Evolutionary conservation across 1,284 basidiomycete genomes (phyloP).

Genomic region (Ceratobasidium sp.): DNA sequence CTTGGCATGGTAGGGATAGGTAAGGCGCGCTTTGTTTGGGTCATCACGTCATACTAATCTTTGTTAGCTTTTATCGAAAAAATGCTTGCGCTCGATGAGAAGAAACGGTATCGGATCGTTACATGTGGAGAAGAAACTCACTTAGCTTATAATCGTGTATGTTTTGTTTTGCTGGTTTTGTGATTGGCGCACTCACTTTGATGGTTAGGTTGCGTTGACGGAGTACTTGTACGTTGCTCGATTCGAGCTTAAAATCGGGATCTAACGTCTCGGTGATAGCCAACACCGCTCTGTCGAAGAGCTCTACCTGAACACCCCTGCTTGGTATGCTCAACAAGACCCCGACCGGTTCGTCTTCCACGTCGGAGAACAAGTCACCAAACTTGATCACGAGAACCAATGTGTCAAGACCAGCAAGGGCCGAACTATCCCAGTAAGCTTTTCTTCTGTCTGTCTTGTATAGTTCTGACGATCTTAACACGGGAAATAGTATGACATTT

Average conservation of each 20-base stretch:
- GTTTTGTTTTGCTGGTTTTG: not conserved
- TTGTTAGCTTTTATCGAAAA: constrained; percentile 75
- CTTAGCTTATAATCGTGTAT: constrained; percentile 55
- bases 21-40: constrained; percentile 52
- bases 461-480: not conserved
- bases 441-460: not conserved
- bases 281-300: constrained; percentile 73
- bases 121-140: constrained; percentile 72
- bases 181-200: not conserved
- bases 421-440: constrained; percentile 52
- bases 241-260: too few relatives aligned
- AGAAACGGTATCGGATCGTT: constrained; percentile 66
- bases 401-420: constrained; percentile 65
- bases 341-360: constrained; percentile 68
- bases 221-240: constrained; percentile 48
- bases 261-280: constrained; percentile 59
- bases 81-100: constrained; percentile 68
- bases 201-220: constrained; percentile 31
- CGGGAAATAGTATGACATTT: constrained; percentile 69
- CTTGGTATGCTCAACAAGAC: constrained; percentile 73
- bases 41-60: constrained; percentile 51
- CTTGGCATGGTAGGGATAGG: constrained; percentile 79
- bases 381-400: constrained; percentile 64
- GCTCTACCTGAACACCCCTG: constrained; percentile 72
- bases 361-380: constrained; percentile 67